Evolutionary conservation across 768 basidiomycete species (phyloP), one percentile per base, ranked within the genome.

Genomic region (Harrya chromipes): DNA sequence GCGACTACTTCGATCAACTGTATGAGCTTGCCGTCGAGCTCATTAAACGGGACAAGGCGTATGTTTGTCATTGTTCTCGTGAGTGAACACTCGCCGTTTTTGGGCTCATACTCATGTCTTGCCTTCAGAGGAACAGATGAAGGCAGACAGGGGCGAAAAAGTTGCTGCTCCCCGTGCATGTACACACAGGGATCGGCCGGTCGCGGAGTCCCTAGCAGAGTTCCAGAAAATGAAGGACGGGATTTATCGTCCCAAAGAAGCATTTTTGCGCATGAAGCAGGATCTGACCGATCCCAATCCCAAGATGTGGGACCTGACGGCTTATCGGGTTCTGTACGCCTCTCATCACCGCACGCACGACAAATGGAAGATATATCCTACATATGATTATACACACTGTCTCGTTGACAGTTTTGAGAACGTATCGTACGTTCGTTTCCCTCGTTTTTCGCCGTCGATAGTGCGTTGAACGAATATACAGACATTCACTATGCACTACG

Each of bases 291-390:
- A 91, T 52, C 87, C 88, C 12, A 99, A 98, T 68, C 95, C 95
- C 11, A 93, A 94, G 70, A 97, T 99, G 97, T 99, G 97, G 97
- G 97, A 99, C 72, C 71, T 97, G 47, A 90, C 97, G 31, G 95
- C 95, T 7, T 99, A 98, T 66, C 86, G 97, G 23, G 91, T 98
- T 14, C 77, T 97, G 46, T 81, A 88, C 43, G 82, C 91, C 2
- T 83, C 89, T 26, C 97, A 99, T 69, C 95, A 98, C 62, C 83
- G 97, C 20, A 98, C 97, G 1, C 83, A 83, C 10, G 84, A 86
- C 66, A 89, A 87, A 62, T 99, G 97, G 97, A 90, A 81, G 63
- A 92, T 99, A 53, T 99, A 99, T 68, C 95, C 95, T 3, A 97
- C 94, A 0, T 99, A 99, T 66, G 97, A 99, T 67, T 98, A 95